Base-by-base conservation (phyloP, 805 yeast species). In the Starmera amethionina region DNA sequence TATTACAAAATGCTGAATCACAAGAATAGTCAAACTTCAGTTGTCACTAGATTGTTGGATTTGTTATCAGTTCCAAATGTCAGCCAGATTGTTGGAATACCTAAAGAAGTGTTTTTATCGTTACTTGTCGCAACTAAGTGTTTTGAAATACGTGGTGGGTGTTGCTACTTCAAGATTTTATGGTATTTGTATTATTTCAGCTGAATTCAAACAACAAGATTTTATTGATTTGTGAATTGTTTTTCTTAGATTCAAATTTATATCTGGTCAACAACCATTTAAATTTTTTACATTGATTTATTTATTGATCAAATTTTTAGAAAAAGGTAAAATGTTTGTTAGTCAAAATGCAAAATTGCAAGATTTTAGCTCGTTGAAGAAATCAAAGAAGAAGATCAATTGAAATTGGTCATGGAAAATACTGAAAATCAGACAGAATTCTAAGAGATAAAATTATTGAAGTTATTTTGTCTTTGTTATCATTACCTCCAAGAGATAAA, bases 301-400 rank as follows among this genome's bases (percentile, higher is more conserved):
- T 56, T 62, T 90, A 46, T 59, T 90, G 37, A 73, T 77, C n/a
- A 72, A 72, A 41, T 85, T 85, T 8, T 63, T 88, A 47, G 76
- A 77, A 40, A 73, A 70, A 36, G 93, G 94, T 43, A 79, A 77
- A 42, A 60, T 54, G 1, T 73, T 70, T 34, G 73, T 82, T 2
- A 51, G 73, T 40, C 71, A 65, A 46, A 75, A 73, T 50, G 65
- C 79, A 3, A 68, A 66, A 58, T 63, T 9, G 64, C 70, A 1
- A 80, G 78, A 27, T 65, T 79, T 3, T 94, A 85, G 50, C 82
- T 80, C 55, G 73, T 73, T 28, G 90, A 86, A 41, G 95, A 85
- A 56, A 86, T 79, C 48, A 79, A 79, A n/a, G 88, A 83, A 54
- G 96, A 89, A 58, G 97, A 88, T 56, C 90, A 85, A 50, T 64